These are phyloP conservation scores for Saccharomycopsis guyanensis DNA, from an alignment of 805 yeast genomes.

Conservation along the genomic window DNA sequence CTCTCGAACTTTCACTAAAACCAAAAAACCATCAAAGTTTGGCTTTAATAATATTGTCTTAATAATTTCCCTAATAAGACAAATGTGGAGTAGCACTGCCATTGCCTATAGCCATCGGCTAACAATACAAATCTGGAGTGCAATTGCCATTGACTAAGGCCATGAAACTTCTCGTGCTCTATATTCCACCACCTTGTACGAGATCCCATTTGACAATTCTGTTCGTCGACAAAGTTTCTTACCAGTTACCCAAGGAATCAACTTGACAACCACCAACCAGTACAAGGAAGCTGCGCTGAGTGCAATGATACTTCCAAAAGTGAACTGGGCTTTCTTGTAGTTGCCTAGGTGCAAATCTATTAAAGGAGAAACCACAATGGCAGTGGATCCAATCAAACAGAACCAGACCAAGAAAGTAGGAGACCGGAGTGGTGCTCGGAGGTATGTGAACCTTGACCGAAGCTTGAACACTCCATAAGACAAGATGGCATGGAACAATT, in stretches of 20 bases:
- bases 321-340: slow-evolving; percentile 1
- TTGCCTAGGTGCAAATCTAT: neutral
- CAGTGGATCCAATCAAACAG: slow-evolving; percentile 10
- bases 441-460: slow-evolving; percentile 35
- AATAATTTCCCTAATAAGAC: too few relatives aligned
- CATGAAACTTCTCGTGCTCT: too few relatives aligned
- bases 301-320: slow-evolving; percentile 9
- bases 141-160: too few relatives aligned
- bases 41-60: too few relatives aligned
- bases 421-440: slow-evolving; percentile 39
- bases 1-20: too few relatives aligned
- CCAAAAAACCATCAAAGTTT: too few relatives aligned
- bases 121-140: too few relatives aligned
- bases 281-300: slow-evolving; percentile 6
- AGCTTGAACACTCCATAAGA: slow-evolving; percentile 42
- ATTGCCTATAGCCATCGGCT: too few relatives aligned
- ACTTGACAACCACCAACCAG: slow-evolving; percentile 11
- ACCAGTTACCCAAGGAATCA: slow-evolving; percentile 5
- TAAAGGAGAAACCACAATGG: slow-evolving; percentile 12
- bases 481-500: slow-evolving; percentile 35
- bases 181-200: neutral
- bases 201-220: neutral
- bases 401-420: neutral
- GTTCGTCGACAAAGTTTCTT: slow-evolving; percentile 3
- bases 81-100: too few relatives aligned